A percentile compares a stretch with the other conserved stretches of the same genome.
Evolutionary conservation across 2,329 filamentous ascomycete genomes (phyloP).

Genomic region (Mariannaea sp.): DNA sequence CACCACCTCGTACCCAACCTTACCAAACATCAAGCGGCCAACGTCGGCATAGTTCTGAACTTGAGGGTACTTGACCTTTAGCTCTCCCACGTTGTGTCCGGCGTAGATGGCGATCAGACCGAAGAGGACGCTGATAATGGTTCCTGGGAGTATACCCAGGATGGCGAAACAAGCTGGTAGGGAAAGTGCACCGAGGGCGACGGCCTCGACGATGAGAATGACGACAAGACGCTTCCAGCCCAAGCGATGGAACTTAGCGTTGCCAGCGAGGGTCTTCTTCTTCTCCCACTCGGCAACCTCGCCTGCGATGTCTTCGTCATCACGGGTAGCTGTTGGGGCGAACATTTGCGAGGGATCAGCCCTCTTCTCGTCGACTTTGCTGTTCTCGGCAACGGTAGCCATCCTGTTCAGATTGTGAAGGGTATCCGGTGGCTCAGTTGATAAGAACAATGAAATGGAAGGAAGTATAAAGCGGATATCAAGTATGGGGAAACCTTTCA

Average conservation of each 20-base stretch:
- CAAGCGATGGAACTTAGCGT: conserved; percentile 20
- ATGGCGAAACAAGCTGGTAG: conserved; percentile 17
- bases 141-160: conserved; percentile 9
- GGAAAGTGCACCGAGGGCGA: conserved; percentile 17
- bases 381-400: conserved; percentile 5
- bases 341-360: conserved; percentile 11
- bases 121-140: conserved; percentile 11
- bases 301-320: conserved; percentile 16
- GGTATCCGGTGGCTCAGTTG: not conserved
- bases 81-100: conserved; percentile 16
- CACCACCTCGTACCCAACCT: conserved; percentile 14
- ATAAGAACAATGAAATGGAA: not conserved
- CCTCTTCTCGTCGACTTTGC: conserved; percentile 10
- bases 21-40: conserved; percentile 17
- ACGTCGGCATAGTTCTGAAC: conserved; percentile 18
- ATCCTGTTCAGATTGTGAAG: not conserved
- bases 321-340: not conserved
- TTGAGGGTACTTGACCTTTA: conserved; percentile 20
- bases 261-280: conserved; percentile 19
- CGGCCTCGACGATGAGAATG: conserved; percentile 21
- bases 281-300: conserved; percentile 21
- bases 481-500: no score
- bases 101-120: conserved; percentile 17
- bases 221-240: conserved; percentile 20
- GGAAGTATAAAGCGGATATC: not conserved